Evolutionary conservation across 2,329 filamentous ascomycete species (phyloP), one percentile per base, ranked within the genome.

Genomic region (Trichothecium roseum): DNA sequence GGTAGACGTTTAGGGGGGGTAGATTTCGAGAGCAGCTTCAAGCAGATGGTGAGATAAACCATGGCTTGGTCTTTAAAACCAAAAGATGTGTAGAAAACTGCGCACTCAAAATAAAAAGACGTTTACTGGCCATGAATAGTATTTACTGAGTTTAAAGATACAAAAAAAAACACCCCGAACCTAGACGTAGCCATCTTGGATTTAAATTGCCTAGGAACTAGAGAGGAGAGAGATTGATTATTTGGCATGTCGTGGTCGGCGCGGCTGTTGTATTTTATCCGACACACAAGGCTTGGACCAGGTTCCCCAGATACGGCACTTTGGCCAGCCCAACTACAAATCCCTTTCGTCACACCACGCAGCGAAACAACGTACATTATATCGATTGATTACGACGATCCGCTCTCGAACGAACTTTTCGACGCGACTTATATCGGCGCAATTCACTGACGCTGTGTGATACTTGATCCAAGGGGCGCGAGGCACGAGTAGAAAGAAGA

Each of bases 1-100:
- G 78, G 78, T 30, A 65, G 72, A 39, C 60, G 69, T 30, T 49
- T 81, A 36, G 59, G 55, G 15, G 55, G 54, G n/a, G 58, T 69
- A 31, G 60, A 72, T 37, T 72, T 81, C 46, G 57, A 62, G 42
- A 49, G 54, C 35, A 79, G 61, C 40, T 55, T 66, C 32, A 47
- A 42, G 32, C 36, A 41, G 53, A 39, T 45, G 9, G 28, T 60
- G 8, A 41, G 42, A 24, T 49, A 38, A 42, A 34, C 8, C n/a
- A n/a, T n/a, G n/a, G n/a, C 18, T 20, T 8, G 10, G 5, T 29
- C n/a, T 27, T 3, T n/a, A 5, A 14, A 24, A 35, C 37, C 30
- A 28, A 15, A 18, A 40, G 32, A 28, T 27, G 35, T n/a, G 22
- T 12, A 18, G 12, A 18, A 13, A 34, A n/a, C n/a, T n/a, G n/a